These are phyloP conservation scores for Aspergillus neoniger DNA, from an alignment of 2,329 filamentous ascomycete species.

Conservation along the genomic window DNA sequence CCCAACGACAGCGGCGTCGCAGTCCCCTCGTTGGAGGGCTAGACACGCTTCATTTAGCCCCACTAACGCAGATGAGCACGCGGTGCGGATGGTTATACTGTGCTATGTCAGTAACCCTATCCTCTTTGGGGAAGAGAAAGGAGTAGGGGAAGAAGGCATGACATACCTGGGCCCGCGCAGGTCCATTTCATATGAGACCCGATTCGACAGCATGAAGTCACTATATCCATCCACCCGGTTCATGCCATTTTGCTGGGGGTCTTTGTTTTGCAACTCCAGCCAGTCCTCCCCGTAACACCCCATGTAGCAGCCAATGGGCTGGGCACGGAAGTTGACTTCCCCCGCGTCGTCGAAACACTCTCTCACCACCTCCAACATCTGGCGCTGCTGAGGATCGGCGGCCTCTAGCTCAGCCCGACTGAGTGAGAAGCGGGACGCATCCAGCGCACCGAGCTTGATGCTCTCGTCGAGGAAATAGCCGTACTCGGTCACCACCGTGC, in stretches of 20 bases:
- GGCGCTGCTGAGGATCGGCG: conserved; percentile 32
- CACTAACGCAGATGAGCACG: conserved; percentile 38
- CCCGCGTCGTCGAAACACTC: conserved; percentile 32
- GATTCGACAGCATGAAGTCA: conserved; percentile 28
- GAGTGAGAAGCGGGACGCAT: conserved; percentile 30
- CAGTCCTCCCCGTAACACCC: conserved; percentile 20
- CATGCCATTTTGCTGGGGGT: conserved; percentile 8
- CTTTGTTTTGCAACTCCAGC: conserved; percentile 13
- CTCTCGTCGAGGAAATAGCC: conserved; percentile 34
- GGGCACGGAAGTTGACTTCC: conserved; percentile 27
- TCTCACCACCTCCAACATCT: conserved; percentile 28
- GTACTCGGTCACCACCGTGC: conserved; percentile 3
- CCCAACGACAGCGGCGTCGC: conserved; percentile 32
- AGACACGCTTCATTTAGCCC: conserved; percentile 33
- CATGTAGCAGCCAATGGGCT: conserved; percentile 24
- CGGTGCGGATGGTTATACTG: conserved; percentile 34
- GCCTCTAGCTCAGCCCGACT: conserved; percentile 18
- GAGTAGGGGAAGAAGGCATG: not conserved
- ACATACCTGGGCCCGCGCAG: conserved; percentile 27
- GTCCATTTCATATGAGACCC: conserved; percentile 31
- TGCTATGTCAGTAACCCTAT: not conserved
- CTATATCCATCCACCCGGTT: conserved; percentile 22
- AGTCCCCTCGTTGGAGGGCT: conserved; percentile 19
- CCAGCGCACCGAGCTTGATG: conserved; percentile 18
- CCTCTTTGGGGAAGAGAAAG: not conserved